Percentiles rank a stretch among this genome's conserved stretches.
Evolutionary conservation across 805 yeast species (phyloP).

Genomic region (Phaffomyces opuntiae): DNA sequence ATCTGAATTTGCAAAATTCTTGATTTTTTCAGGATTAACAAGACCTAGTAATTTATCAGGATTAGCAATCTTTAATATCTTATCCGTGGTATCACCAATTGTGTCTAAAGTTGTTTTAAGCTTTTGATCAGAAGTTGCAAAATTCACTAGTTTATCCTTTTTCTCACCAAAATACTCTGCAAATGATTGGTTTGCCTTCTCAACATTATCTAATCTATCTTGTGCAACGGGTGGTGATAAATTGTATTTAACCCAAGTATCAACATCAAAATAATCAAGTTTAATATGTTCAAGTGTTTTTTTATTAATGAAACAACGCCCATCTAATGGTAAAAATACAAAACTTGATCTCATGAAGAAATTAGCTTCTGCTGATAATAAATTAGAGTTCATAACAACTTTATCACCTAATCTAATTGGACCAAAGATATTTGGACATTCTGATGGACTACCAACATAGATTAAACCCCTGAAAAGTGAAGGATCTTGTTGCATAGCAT

Average conservation of each 20-base stretch:
- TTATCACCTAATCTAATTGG: slow-evolving; percentile 80
- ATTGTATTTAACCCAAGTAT: slow-evolving; percentile 71
- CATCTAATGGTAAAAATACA: slow-evolving; percentile 69
- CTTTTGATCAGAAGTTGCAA: too few species aligned
- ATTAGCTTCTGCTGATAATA: slow-evolving; percentile 73
- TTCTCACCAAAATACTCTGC: too few species aligned
- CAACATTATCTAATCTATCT: slow-evolving; percentile 15
- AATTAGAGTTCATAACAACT: slow-evolving; percentile 64
- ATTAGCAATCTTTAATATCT: too few species aligned
- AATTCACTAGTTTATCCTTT: too few species aligned
- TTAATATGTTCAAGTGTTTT: slow-evolving; percentile 50
- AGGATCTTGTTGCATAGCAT: slow-evolving; percentile 64
- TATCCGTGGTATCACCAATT: too few species aligned
- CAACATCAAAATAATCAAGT: slow-evolving; percentile 73
- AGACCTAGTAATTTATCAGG: too few species aligned
- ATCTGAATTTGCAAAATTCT: not conserved
- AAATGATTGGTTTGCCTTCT: not conserved
- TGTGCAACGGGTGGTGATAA: slow-evolving; percentile 64
- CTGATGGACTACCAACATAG: slow-evolving; percentile 79
- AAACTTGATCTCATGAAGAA: slow-evolving; percentile 86
- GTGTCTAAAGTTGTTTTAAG: too few species aligned
- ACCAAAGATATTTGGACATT: slow-evolving; percentile 81
- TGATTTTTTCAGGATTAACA: slow-evolving; percentile 5
- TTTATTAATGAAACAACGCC: slow-evolving; percentile 64
- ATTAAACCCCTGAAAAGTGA: slow-evolving; percentile 64